Evolutionary conservation across 805 yeast genomes (phyloP).

Genomic region (Candida oleophila): DNA sequence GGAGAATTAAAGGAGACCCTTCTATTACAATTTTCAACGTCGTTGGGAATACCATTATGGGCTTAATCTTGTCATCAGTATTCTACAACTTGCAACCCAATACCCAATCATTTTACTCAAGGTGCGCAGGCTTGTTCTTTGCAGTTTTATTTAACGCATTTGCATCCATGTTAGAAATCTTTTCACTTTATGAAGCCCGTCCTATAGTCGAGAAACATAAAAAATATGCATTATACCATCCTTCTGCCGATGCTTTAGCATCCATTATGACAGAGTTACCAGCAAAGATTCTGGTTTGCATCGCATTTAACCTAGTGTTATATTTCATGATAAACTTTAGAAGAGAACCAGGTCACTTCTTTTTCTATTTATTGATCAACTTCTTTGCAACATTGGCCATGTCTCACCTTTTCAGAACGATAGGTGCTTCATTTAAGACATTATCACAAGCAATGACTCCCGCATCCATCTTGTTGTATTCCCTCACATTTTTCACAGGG

Average conservation of each 20-base stretch:
- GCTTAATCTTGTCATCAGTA: conserved; percentile 54
- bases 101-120: conserved; percentile 49
- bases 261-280: conserved; percentile 58
- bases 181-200: conserved; percentile 53
- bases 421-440: conserved; percentile 49
- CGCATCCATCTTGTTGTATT: conserved; percentile 48
- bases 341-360: conserved; percentile 54
- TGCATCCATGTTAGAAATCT: conserved; percentile 58
- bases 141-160: conserved; percentile 63
- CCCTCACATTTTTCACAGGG: conserved; percentile 52
- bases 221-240: conserved; percentile 55
- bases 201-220: conserved; percentile 60
- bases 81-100: conserved; percentile 48
- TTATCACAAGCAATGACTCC: conserved; percentile 59
- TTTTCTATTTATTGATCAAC: conserved; percentile 48
- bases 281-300: conserved; percentile 41
- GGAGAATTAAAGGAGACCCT: conserved; percentile 51
- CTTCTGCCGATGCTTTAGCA: conserved; percentile 64
- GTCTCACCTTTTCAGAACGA: conserved; percentile 56
- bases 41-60: conserved; percentile 50
- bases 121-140: conserved; percentile 68
- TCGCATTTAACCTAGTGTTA: conserved; percentile 48
- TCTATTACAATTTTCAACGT: conserved; percentile 43
- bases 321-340: conserved; percentile 56
- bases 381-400: conserved; percentile 45